Evolutionary conservation across 768 basidiomycete species (phyloP).

Genomic region (Sarcodon sp.): DNA sequence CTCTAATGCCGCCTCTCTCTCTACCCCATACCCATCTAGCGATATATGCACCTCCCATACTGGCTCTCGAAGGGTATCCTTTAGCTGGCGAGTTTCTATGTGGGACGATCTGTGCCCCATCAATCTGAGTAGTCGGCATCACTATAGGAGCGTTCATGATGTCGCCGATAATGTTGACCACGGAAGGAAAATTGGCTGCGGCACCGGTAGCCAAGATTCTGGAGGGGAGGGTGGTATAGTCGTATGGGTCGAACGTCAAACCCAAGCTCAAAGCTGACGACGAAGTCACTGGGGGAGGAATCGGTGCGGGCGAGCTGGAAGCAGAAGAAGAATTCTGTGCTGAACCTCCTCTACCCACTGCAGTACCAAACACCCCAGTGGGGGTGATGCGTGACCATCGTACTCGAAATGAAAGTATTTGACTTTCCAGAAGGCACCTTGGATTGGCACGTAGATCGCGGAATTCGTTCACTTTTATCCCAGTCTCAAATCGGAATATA

Average conservation of each 20-base stretch:
- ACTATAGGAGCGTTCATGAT: constrained; percentile 75
- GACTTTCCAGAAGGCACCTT: constrained; percentile 73
- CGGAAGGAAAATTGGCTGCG: constrained; percentile 73
- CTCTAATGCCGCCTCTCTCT: constrained; percentile 32
- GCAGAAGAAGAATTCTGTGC: constrained; percentile 13
- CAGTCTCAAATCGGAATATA: constrained; percentile 80
- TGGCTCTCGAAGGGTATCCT: constrained; percentile 57
- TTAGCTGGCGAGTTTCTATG: constrained; percentile 64
- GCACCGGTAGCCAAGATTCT: constrained; percentile 66
- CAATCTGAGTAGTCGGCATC: constrained; percentile 63
- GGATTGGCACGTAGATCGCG: constrained; percentile 83
- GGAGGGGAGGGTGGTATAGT: constrained; percentile 47
- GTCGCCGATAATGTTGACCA: constrained; percentile 70
- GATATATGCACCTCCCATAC: constrained; percentile 65
- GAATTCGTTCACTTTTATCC: constrained; percentile 81
- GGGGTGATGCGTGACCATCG: constrained; percentile 68
- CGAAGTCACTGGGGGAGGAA: constrained; percentile 4
- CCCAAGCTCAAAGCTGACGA: constrained; percentile 34
- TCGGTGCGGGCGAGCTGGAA: constrained; percentile 8
- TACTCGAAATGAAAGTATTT: constrained; percentile 69
- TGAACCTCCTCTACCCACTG: constrained; percentile 17
- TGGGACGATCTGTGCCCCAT: constrained; percentile 57
- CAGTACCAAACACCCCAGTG: constrained; percentile 49
- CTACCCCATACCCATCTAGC: constrained; percentile 83
- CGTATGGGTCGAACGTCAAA: constrained; percentile 71